Percentiles rank a stretch among this genome's conserved stretches.
Conservation (phyloP, 2,329 filamentous ascomycete genomes). For the Tolypocladium guangdongense region DNA sequence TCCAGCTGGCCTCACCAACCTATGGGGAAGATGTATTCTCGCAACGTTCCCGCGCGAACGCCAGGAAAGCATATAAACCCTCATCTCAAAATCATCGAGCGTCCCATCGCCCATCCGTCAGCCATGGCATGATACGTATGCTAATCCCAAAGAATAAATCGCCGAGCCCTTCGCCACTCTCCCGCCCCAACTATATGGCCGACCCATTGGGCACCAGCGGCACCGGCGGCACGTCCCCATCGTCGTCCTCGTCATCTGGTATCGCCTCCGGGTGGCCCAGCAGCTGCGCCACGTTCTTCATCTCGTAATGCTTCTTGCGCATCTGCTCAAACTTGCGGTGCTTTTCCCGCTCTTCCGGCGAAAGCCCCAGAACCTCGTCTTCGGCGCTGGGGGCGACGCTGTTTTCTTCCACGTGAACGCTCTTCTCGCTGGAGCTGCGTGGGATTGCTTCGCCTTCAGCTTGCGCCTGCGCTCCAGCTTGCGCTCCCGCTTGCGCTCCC, state of each 20-base stretch:
- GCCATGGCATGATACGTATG: neutral
- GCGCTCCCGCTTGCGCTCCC: constrained; percentile 22
- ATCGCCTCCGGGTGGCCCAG: constrained; percentile 65
- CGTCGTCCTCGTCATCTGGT: constrained; percentile 45
- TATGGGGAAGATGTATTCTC: neutral
- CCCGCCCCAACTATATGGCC: constrained; percentile 2
- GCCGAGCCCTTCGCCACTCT: neutral
- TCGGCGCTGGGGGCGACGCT: constrained; percentile 49
- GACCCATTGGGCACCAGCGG: constrained; percentile 34
- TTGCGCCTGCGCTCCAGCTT: constrained; percentile 16
- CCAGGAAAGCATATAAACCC: neutral
- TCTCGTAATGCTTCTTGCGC: constrained; percentile 97
- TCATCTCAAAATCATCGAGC: neutral
- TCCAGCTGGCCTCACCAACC: neutral
- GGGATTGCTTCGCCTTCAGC: constrained; percentile 13
- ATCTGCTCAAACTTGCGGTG: constrained; percentile 83
- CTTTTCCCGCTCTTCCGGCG: constrained; percentile 73
- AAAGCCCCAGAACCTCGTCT: constrained; percentile 41
- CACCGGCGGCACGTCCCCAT: constrained; percentile 23
- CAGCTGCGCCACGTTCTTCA: constrained; percentile 84
- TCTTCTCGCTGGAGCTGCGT: constrained; percentile 43
- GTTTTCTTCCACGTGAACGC: constrained; percentile 67
- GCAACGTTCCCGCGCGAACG: neutral
- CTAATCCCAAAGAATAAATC: neutral
- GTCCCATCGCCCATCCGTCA: constrained; percentile 6